Percentiles rank a stretch among this genome's conserved stretches.
Conservation (phyloP, 2,329 filamentous ascomycete species). For the Colletotrichum higginsianum region DNA sequence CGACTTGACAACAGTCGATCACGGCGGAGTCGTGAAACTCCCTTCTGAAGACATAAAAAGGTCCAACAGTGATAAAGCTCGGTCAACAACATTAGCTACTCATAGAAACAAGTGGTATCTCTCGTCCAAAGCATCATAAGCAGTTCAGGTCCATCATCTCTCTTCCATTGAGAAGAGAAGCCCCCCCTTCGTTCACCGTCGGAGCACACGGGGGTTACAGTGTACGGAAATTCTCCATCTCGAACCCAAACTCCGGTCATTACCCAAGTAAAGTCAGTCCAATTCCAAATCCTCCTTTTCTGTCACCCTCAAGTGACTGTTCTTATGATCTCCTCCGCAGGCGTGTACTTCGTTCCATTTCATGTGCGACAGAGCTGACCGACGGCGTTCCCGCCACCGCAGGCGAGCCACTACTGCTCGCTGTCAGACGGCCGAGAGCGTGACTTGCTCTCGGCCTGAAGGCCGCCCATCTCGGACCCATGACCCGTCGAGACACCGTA, state of each 20-base stretch:
- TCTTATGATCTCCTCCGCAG: neutral
- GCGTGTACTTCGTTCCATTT: neutral
- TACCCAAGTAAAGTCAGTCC: neutral
- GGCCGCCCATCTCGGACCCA: constrained; percentile 49
- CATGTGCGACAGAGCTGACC: neutral
- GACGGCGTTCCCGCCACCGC: neutral
- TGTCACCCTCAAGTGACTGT: neutral
- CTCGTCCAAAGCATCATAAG: constrained; percentile 10
- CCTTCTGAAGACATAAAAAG: neutral
- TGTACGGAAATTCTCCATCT: neutral
- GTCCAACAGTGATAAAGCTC: neutral
- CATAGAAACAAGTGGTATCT: constrained; percentile 34
- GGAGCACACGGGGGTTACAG: neutral
- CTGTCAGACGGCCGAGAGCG: constrained; percentile 1
- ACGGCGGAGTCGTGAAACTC: no score
- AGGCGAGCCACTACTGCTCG: neutral
- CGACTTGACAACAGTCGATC: no score
- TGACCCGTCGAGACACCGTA: constrained; percentile 37
- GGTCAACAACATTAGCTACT: constrained; percentile 19
- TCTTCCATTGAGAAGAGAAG: neutral
- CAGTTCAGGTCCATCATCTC: neutral
- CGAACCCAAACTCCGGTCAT: constrained; percentile 33
- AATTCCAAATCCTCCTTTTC: neutral
- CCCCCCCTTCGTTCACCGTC: neutral
- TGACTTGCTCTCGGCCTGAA: constrained; percentile 45